Conservation (phyloP, 2,329 filamentous ascomycete species). For the Sphaerulina musiva region DNA sequence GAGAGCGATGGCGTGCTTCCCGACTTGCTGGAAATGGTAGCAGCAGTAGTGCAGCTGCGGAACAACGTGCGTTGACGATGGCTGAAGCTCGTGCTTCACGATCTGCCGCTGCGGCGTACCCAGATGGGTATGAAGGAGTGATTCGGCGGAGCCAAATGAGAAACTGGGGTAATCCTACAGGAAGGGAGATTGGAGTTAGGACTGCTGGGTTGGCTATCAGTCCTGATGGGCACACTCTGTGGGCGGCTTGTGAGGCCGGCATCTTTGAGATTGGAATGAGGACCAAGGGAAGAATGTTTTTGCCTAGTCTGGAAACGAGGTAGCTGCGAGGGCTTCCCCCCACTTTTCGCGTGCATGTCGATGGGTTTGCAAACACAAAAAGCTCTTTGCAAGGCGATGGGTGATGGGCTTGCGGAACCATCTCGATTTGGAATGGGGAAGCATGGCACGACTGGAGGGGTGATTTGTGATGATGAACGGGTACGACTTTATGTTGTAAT, state of each 20-base stretch:
- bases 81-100: no score
- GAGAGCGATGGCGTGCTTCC: conserved; percentile 19
- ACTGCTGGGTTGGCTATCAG: conserved; percentile 47
- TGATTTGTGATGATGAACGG: background rate
- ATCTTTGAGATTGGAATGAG: conserved; percentile 70
- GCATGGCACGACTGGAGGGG: background rate
- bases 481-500: background rate
- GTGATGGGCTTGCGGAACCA: background rate
- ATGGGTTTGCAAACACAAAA: background rate
- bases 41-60: background rate
- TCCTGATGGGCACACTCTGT: conserved; percentile 42
- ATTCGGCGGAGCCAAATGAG: conserved; percentile 17
- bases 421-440: background rate
- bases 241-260: conserved; percentile 56
- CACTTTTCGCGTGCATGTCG: background rate
- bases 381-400: background rate
- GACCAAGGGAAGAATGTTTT: conserved; percentile 51
- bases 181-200: conserved; percentile 34
- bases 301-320: conserved; percentile 34
- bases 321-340: conserved; percentile 3
- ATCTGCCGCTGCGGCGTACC: conserved; percentile 13
- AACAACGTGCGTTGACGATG: no score
- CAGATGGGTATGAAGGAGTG: conserved; percentile 25
- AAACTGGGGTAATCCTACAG: conserved; percentile 13
- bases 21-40: conserved; percentile 5